These are phyloP conservation scores for Rhodotorula babjevae DNA, from an alignment of 768 basidiomycete genomes.

Conservation along the genomic window DNA sequence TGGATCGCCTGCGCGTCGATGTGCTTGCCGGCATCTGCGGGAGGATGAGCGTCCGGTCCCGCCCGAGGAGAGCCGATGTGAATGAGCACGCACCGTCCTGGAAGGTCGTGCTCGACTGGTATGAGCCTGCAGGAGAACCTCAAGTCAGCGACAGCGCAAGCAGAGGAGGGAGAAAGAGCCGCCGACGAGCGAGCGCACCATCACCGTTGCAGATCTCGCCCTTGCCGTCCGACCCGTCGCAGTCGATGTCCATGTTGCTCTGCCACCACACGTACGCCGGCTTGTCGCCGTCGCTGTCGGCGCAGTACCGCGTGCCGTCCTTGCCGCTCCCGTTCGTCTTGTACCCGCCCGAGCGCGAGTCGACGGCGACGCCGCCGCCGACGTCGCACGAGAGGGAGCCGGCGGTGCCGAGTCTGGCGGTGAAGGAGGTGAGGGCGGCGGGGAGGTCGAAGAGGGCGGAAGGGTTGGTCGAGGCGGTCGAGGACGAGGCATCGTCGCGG, in stretches of 20 bases:
- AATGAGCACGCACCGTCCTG: background rate
- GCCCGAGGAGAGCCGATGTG: no score
- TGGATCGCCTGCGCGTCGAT: slow-evolving; percentile 5
- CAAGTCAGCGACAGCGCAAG: no score
- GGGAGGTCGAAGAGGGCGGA: slow-evolving; percentile 3
- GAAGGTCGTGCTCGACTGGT: background rate
- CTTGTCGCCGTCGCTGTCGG: background rate
- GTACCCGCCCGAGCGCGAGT: background rate
- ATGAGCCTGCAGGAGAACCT: background rate
- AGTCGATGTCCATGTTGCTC: slow-evolving; percentile 21
- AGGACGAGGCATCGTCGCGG: background rate
- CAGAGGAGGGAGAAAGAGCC: no score
- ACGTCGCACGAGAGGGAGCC: background rate
- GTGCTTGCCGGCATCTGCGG: background rate
- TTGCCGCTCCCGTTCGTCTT: slow-evolving; percentile 1
- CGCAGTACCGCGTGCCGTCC: slow-evolving; percentile 16
- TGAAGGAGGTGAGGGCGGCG: background rate
- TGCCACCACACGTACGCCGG: slow-evolving; percentile 2
- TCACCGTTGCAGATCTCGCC: background rate
- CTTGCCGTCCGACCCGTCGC: background rate
- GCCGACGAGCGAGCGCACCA: background rate
- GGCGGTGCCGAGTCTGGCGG: background rate
- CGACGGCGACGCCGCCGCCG: background rate
- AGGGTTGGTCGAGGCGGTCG: background rate
- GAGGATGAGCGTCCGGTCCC: background rate